These are phyloP conservation scores for Trichoderma oligosporum DNA, from an alignment of 2,329 filamentous ascomycete genomes.

Conservation along the genomic window DNA sequence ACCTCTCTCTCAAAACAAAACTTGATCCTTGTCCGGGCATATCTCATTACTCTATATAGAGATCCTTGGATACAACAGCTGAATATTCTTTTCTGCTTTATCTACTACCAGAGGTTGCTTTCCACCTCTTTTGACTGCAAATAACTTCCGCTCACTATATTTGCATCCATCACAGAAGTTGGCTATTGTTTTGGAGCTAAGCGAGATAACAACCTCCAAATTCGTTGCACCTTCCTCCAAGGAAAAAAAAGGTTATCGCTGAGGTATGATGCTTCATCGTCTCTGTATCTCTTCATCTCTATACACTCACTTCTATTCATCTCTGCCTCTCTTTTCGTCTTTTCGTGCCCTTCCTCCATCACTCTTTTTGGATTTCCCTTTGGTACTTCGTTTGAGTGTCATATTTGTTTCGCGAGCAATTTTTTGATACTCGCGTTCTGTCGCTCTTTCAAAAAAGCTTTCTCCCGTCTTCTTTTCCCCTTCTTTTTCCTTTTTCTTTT, in stretches of 20 bases:
- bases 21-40: background rate
- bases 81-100: background rate
- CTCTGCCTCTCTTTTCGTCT: too few species aligned
- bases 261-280: background rate
- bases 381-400: background rate
- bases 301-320: background rate
- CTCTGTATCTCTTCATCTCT: background rate
- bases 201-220: background rate
- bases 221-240: background rate
- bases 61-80: conserved; percentile 4
- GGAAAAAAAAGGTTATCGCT: background rate
- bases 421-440: background rate
- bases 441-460: background rate
- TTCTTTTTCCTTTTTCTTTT: background rate
- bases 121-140: background rate
- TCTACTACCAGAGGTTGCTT: background rate
- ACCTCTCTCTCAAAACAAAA: background rate
- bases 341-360: background rate
- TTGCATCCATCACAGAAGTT: background rate
- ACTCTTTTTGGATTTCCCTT: conserved; percentile 3
- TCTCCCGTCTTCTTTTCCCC: background rate
- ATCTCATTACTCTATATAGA: background rate
- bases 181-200: background rate
- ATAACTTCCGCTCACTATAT: background rate
- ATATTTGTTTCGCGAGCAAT: background rate